Conservation (phyloP, 192 early-diverging fungal genomes). For the Coemansia sp. region DNA sequence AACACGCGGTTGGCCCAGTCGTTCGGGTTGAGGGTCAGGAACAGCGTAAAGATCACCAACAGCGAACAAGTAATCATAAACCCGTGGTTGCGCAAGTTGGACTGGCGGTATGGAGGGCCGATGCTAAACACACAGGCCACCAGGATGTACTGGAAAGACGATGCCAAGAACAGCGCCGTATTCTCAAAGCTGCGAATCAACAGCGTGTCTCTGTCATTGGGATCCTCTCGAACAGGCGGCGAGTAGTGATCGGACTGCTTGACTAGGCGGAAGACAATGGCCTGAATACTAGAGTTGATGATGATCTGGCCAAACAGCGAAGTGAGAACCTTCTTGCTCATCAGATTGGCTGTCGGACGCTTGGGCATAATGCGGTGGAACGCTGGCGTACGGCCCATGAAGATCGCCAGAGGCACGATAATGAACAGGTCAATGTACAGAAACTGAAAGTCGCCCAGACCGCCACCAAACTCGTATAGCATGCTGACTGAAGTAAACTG, state of each 20-base stretch:
- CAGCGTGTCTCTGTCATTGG: conserved; percentile 60
- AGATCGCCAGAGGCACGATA: conserved; percentile 83
- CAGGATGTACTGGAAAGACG: conserved; percentile 91
- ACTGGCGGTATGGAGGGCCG: conserved; percentile 93
- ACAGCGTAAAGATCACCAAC: conserved; percentile 68
- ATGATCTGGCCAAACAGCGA: conserved; percentile 87
- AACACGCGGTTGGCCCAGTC: conserved; percentile 56
- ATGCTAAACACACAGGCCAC: conserved; percentile 90
- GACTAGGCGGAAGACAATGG: conserved; percentile 68
- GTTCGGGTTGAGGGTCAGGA: conserved; percentile 58
- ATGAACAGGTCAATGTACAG: conserved; percentile 92
- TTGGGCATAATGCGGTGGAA: conserved; percentile 70
- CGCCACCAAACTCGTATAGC: conserved; percentile 83
- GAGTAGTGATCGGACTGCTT: conserved; percentile 74
- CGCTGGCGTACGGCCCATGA: conserved; percentile 90
- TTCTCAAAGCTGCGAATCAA: conserved; percentile 85
- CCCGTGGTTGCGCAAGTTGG: conserved; percentile 74
- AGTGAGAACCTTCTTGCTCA: conserved; percentile 86
- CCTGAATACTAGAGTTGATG: conserved; percentile 81
- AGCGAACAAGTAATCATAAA: conserved; percentile 38
- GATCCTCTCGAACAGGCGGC: conserved; percentile 52
- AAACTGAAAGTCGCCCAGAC: conserved; percentile 95
- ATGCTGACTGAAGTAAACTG: conserved; percentile 95
- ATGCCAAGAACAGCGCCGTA: conserved; percentile 84
- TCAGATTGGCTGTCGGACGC: conserved; percentile 86